phyloP scores from a whole-genome alignment of 2,329 filamentous ascomycete genomes.

The Didymella keratinophila region DNA sequence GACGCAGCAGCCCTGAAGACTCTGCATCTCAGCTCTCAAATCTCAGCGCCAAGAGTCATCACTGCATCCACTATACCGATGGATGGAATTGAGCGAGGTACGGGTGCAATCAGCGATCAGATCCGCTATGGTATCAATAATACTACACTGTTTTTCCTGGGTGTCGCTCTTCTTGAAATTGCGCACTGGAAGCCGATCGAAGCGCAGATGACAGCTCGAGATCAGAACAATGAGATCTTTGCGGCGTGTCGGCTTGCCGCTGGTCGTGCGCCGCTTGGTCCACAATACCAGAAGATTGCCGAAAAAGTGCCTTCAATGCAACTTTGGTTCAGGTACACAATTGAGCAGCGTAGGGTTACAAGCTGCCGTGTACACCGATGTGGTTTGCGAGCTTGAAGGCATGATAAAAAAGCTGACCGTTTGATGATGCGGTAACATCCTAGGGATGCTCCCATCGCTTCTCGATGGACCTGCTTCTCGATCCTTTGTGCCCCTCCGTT shows the following conservation, averaged over 20 bases:
- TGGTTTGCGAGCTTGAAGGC: conserved; percentile 31
- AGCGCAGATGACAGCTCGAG: conserved; percentile 24
- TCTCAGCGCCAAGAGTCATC: conserved; percentile 7
- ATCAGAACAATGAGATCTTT: conserved; percentile 27
- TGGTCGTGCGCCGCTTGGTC: conserved; percentile 24
- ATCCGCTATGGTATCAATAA: conserved; percentile 36
- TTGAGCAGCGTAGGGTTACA: conserved; percentile 33
- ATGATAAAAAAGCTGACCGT: conserved; percentile 5
- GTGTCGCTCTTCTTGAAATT: conserved; percentile 38
- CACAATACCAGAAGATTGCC: conserved; percentile 28
- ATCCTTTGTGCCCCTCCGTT: too few species aligned
- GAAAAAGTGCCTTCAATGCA: conserved; percentile 30
- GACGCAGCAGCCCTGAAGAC: conserved; percentile 25
- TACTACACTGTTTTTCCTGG: conserved; percentile 34
- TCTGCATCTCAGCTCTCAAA: conserved; percentile 31
- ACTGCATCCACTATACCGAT: conserved; percentile 4
- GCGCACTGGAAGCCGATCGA: conserved; percentile 35
- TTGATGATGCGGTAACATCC: neutral
- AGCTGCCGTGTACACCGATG: conserved; percentile 35
- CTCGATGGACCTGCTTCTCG: too few species aligned
- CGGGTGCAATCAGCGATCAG: conserved; percentile 21
- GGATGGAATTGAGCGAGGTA: conserved; percentile 26
- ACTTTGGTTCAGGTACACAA: conserved; percentile 33
- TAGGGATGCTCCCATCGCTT: too few species aligned
- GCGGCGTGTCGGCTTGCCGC: conserved; percentile 33